Percentiles rank a stretch among this genome's conserved stretches.
Conservation (phyloP, 345 rosid genomes). For the Lumnitzera racemosa region DNA sequence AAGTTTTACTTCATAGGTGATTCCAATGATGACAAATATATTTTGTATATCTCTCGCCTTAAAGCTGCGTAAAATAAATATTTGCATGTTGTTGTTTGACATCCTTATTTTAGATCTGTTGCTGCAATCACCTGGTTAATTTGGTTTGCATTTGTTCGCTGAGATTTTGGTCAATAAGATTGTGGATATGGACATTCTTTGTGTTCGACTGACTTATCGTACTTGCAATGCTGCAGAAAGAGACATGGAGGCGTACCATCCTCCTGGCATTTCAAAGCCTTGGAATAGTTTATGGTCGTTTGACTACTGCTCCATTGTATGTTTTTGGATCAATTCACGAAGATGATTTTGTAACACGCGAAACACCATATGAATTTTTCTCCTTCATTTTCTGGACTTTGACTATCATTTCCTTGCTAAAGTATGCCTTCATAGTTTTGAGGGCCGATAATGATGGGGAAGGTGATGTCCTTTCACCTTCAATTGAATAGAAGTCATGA, state of each 20-base stretch:
- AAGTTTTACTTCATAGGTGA: no score
- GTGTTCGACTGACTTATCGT: not conserved
- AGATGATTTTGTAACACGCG: conserved; percentile 26
- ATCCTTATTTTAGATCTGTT: no score
- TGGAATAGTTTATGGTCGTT: conserved; percentile 53
- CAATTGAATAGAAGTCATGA: not conserved
- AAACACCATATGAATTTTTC: conserved; percentile 35
- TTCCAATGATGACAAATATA: no score
- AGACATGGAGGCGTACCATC: conserved; percentile 41
- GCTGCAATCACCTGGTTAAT: no score
- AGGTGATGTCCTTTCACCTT: conserved; percentile 25
- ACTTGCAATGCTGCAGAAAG: conserved; percentile 24
- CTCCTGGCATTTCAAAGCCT: conserved; percentile 46
- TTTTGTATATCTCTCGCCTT: no score
- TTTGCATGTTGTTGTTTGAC: no score
- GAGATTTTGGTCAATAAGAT: not conserved
- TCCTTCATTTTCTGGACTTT: conserved; percentile 63
- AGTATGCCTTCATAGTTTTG: conserved; percentile 47
- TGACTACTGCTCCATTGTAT: conserved; percentile 52
- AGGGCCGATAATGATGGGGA: conserved; percentile 56
- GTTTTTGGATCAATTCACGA: conserved; percentile 36
- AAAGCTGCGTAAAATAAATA: no score
- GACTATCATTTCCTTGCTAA: conserved; percentile 38
- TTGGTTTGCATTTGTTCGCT: no score
- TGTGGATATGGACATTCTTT: not conserved